Base-by-base conservation (phyloP, 1,139 yeast species). In the Hansenula sp. region DNA sequence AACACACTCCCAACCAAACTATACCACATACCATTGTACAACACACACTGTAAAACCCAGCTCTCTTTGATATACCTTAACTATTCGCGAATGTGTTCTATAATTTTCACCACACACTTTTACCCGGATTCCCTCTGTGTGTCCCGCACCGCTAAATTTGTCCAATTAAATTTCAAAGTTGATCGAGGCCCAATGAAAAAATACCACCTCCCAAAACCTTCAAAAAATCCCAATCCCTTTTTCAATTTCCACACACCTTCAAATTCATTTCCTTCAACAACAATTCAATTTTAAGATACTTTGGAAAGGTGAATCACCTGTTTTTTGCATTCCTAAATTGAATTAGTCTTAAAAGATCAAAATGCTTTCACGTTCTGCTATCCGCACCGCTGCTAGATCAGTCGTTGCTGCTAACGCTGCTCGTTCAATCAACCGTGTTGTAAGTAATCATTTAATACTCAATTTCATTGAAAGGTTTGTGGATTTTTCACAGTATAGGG, bases 361-460 rank as follows among this genome's bases (percentile, higher is more conserved):
- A 57, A 82, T 82, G 90, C 82, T 82, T 77, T 79, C 89, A 65
- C 87, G 90, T 78, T 77, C 86, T 69, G 79, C 79, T 72, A 74
- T 82, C 69, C 85, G 89, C 75, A 76, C 84, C 66, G 87, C 87
- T 67, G 78, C 83, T 65, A 82, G 87, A 74, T 75, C 86, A 62
- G 80, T 80, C 65, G 74, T 79, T 65, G 77, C 80, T 66, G 82
- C 76, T 64, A 78, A 80, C 60, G 60, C 66, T 56, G 69, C 69
- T 52, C 69, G 71, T 61, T 61, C 69, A 48, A 58, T 64, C 57
- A 69, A 67, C 73, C 79, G 83, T 71, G 73, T 79, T 65, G 84
- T 79, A 76, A 71, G 85, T 78, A 67, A 10, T n/a, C n/a, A n/a
- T n/a, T n/a, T n/a, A n/a, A n/a, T n/a, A n/a, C n/a, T n/a, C n/a